Base-by-base conservation (phyloP, 1,284 basidiomycete species). In the Ceraceosorus guamensis region DNA sequence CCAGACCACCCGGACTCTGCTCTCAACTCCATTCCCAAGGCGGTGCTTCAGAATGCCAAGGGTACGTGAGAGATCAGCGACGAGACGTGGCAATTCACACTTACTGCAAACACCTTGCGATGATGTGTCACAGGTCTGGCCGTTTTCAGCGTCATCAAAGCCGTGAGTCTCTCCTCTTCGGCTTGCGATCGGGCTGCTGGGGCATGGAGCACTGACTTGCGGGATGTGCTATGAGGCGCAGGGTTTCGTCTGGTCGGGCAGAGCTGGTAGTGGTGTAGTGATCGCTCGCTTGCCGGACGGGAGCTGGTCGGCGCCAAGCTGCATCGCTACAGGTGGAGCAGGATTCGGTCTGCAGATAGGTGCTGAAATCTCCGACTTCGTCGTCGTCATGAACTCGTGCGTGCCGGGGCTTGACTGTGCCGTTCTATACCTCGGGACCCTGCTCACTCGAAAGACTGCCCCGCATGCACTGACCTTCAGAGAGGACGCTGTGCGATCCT, bases 301-400 rank as follows among this genome's bases (percentile, higher is more conserved):
- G 60, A 91, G 88, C 18, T 97, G 93, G 93, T 91, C 88, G 48
- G 92, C 92, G 1, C 93, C 93, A 0, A 91, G 87, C 46, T 96
- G 92, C 79, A 95, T 98, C 75, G 92, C 89, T n/a, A 97, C 92
- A 0, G 92, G 89, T 30, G 66, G 68, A 0, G 77, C 95, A 5
- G 93, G 93, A 43, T 92, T 92, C 85, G 93, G 93, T 48, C 83
- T 97, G 48, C 93, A 95, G 78, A 89, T 90, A 66, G 88, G 90
- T 50, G 75, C 75, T 46, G 81, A 82, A 55, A 62, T 81, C 18
- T 81, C 80, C 30, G 81, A 82, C 57, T 82, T 83, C 47, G 82
- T 83, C 32, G 85, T 98, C 73, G 91, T 98, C 32, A 86, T 98
- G 77, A 97, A 97, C 81, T 24, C 24, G 24, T 24, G 24, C 3